Conservation (phyloP, 2,329 filamentous ascomycete species). For the Helotiales sp. region DNA sequence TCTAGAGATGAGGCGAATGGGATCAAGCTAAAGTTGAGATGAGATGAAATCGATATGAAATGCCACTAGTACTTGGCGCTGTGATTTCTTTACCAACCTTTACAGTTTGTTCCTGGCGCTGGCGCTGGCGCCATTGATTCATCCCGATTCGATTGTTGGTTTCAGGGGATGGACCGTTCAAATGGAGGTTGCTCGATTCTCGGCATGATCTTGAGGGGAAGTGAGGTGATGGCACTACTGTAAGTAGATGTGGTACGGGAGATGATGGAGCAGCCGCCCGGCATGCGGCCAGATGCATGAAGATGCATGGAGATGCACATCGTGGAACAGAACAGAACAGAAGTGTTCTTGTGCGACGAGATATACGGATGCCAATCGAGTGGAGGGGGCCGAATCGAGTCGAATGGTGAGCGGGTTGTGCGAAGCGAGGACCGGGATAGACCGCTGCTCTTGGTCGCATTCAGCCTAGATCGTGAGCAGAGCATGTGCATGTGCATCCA, state of each 20-base stretch:
- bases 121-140: slow-evolving; percentile 7
- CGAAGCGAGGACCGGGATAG: not conserved
- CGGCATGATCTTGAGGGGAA: not conserved
- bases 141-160: not conserved
- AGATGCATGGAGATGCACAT: not conserved
- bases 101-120: not conserved
- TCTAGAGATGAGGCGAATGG: not conserved
- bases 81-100: not conserved
- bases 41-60: not conserved
- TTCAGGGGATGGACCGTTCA: not conserved
- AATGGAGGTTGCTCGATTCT: not conserved
- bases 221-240: slow-evolving; percentile 5
- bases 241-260: slow-evolving; percentile 9
- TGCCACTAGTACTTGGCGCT: slow-evolving; percentile 2
- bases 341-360: not conserved
- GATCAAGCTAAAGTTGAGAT: too few species aligned
- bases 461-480: slow-evolving; percentile 8
- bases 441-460: slow-evolving; percentile 7
- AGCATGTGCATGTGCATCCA: too few species aligned
- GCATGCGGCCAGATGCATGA: slow-evolving; percentile 7
- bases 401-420: too few species aligned
- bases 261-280: slow-evolving; percentile 18
- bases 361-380: not conserved
- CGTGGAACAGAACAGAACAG: not conserved
- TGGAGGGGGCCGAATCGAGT: slow-evolving; percentile 12